A percentile compares a stretch with the other conserved stretches of the same genome.
These are phyloP conservation scores for Myriosclerotinia scirpicola DNA, from an alignment of 2,329 filamentous ascomycete genomes.

Conservation along the genomic window DNA sequence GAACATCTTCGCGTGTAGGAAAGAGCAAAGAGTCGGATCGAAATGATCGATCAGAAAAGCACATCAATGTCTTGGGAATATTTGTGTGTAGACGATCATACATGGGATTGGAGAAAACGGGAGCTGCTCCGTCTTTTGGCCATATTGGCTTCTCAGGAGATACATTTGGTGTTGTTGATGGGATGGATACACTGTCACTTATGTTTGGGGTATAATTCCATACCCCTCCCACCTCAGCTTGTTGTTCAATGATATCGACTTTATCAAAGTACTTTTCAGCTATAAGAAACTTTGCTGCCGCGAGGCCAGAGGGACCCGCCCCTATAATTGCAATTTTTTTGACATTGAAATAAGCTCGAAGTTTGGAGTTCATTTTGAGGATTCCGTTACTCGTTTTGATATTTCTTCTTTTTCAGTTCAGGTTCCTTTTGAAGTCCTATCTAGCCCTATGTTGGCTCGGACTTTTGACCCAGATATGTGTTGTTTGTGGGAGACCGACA, in stretches of 20 bases:
- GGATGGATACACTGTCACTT: constrained; percentile 54
- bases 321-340: constrained; percentile 74
- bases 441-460: no score
- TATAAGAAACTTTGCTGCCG: constrained; percentile 75
- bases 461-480: not conserved
- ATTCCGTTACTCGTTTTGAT: not conserved
- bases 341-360: constrained; percentile 43
- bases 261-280: constrained; percentile 69
- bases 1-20: constrained; percentile 68
- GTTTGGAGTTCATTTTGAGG: constrained; percentile 33
- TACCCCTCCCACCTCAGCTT: constrained; percentile 72
- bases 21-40: constrained; percentile 66
- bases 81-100: constrained; percentile 85
- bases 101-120: constrained; percentile 77
- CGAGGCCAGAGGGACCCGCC: constrained; percentile 76
- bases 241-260: constrained; percentile 81
- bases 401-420: not conserved
- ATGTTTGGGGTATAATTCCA: constrained; percentile 71
- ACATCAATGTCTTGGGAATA: constrained; percentile 79
- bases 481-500: not conserved
- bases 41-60: constrained; percentile 70
- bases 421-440: not conserved
- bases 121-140: constrained; percentile 38
- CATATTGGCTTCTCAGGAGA: constrained; percentile 64
- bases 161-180: constrained; percentile 66